Evolutionary conservation across 441 rosid species (phyloP), one percentile per base, ranked within the genome.

Genomic region (Jatropha multifida): DNA sequence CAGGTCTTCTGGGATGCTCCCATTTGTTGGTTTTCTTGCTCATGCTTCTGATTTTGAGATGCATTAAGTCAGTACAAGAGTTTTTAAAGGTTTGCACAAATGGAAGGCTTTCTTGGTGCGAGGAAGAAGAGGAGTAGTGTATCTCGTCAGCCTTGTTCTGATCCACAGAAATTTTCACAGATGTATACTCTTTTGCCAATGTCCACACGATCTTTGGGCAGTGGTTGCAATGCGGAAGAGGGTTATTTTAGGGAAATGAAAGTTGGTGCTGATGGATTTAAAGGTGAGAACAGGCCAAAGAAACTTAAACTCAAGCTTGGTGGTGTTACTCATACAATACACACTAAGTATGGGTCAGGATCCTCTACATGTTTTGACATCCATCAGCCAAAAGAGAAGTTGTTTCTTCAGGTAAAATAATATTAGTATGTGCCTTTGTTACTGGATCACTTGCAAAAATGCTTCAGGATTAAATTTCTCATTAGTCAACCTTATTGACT

Each of bases 281-380:
- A 78, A 49, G 83, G 51, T 80, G 89, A 86, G 78, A 93, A 80
- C 70, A 86, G 78, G 79, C 80, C 85, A 38, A 75, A 68, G 74
- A 93, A 91, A 85, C 86, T 93, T 69, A 93, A 90, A 86, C 88
- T 93, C 74, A 93, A 90, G 86, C 86, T 91, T 77, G 97, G 94
- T 72, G 94, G 97, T 71, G 84, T 89, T 69, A 86, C 90, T 41
- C 95, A 81, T 72, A 87, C 88, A 4, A 79, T 93, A 73, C 90
- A 86, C 59, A 71, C 98, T 67, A 83, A 82, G 58, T 81, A 88
- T 20, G 74, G 81, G 5, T 56, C 78, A 15, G 84, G 81, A 70
- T 75, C 84, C 61, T 71, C 74, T 23, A 69, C 64, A 42, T 60
- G 27, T 76, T 67, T 61, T 7, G 81, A 77, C 77, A 78, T 71